These are phyloP conservation scores for Anthoceros angustus DNA, from an alignment of 225 moss, liverwort and hornwort species.

Conservation along the genomic window DNA sequence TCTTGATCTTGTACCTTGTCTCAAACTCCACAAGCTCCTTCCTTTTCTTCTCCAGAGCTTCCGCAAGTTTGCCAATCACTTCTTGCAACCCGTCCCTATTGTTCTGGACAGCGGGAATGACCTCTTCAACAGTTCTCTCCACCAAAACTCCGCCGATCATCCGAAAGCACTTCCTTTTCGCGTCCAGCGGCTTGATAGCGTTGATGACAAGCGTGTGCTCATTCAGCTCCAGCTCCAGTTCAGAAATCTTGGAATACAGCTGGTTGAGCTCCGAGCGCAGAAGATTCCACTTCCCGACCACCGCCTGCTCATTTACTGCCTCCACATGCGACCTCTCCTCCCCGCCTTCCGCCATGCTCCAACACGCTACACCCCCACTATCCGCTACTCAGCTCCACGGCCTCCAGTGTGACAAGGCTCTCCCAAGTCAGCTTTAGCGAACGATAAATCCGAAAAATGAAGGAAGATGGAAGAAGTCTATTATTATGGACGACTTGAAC, in stretches of 20 bases:
- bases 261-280: slow-evolving; percentile 79
- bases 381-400: no score
- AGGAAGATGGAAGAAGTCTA: no score
- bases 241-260: slow-evolving; percentile 76
- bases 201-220: slow-evolving; percentile 88
- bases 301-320: slow-evolving; percentile 85
- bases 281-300: slow-evolving; percentile 90
- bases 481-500: no score
- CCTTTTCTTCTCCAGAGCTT: slow-evolving; percentile 74
- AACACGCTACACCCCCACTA: background rate
- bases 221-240: slow-evolving; percentile 80
- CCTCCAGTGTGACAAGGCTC: no score
- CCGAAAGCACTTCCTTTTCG: slow-evolving; percentile 63
- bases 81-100: slow-evolving; percentile 85
- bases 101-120: slow-evolving; percentile 69
- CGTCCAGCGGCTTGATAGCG: slow-evolving; percentile 63
- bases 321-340: slow-evolving; percentile 28
- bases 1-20: slow-evolving; percentile 83
- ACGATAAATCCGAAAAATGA: no score
- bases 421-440: no score
- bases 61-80: slow-evolving; percentile 57
- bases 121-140: slow-evolving; percentile 78
- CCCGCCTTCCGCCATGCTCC: slow-evolving; percentile 22
- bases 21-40: slow-evolving; percentile 73
- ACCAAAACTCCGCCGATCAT: slow-evolving; percentile 96